Base-by-base conservation (phyloP, 2,329 filamentous ascomycete genomes). In the Raffaelea deltoideospora region DNA sequence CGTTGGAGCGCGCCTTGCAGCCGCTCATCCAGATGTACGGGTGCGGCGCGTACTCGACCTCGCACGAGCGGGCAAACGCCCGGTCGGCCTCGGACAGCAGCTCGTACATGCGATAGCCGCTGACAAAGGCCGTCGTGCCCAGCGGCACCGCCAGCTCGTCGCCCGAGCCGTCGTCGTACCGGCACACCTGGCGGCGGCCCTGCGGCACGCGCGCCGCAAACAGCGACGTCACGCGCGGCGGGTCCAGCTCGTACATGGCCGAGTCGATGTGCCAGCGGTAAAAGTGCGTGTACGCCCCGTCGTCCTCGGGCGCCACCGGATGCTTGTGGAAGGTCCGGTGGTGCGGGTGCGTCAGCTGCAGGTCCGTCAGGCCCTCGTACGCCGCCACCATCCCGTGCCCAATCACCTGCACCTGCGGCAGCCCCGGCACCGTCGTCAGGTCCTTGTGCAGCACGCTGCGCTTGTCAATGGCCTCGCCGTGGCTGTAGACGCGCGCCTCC, bases 181-280 rank as follows among this genome's bases (percentile, higher is more conserved):
- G 67, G 15, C 82, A 61, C 1, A 64, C 78, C 38, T 46, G 37
- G 28, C 37, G 37, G n/a, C 37, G 20, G 8, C 37, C 37, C n/a
- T 38, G 79, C 0, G 80, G 80, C 0, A 86, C 79, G 21, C 64
- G 63, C 10, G 84, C 78, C 0, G 80, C 80, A 39, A 85, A 63
- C 10, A 86, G 64, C 1, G 74, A 75, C 0, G 80, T 86, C 3
- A 76, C 79, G 22, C 74, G 66, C 2, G 80, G 79, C 3, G 81
- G 79, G 19, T 80, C 71, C 4, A 84, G 65, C n/a, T 70, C 76
- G 49, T 85, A 85, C 10, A 85, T 59, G 2, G 79, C 79, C 3
- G 80, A 79, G 47, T 85, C 79, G 33, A 85, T 84, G 52, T 85
- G 79, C 79, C 80, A 85, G 37, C 79, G 63, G 55, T 81, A 85